Percentiles rank a stretch among this genome's conserved stretches.
Evolutionary conservation across 2,329 filamentous ascomycete species (phyloP).

Genomic region (Penicillium sp.): DNA sequence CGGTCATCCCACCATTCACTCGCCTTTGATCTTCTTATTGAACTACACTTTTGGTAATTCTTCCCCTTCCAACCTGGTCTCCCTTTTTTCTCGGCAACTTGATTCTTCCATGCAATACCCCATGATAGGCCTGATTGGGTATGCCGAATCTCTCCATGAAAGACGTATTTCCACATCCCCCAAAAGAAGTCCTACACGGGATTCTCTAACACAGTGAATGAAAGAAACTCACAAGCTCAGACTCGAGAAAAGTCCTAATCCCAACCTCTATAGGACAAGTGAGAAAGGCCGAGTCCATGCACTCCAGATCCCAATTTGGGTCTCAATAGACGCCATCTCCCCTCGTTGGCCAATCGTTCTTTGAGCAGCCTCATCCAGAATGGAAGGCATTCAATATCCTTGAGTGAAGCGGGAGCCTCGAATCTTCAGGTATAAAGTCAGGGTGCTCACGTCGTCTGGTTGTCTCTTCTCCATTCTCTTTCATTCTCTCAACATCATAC

Average conservation of each 20-base stretch:
- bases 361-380: background rate
- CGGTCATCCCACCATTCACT: background rate
- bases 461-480: conserved; percentile 7
- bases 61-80: background rate
- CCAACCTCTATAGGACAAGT: background rate
- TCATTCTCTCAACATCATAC: conserved; percentile 4
- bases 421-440: background rate
- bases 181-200: background rate
- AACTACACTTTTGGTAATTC: background rate
- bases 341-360: background rate
- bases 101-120: background rate
- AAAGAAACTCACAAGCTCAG: background rate
- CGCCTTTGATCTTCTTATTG: background rate
- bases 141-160: background rate
- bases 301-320: background rate
- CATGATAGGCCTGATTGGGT: background rate
- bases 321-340: background rate
- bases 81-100: background rate
- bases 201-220: background rate
- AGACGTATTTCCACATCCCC: background rate
- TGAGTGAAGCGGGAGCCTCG: background rate
- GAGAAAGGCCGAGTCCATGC: background rate
- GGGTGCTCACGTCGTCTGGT: background rate
- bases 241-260: background rate
- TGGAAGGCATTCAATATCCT: background rate